Percentiles rank a stretch among this genome's conserved stretches.
phyloP scores from a whole-genome alignment of 2,329 filamentous ascomycete genomes.

The Juglanconis sp. region DNA sequence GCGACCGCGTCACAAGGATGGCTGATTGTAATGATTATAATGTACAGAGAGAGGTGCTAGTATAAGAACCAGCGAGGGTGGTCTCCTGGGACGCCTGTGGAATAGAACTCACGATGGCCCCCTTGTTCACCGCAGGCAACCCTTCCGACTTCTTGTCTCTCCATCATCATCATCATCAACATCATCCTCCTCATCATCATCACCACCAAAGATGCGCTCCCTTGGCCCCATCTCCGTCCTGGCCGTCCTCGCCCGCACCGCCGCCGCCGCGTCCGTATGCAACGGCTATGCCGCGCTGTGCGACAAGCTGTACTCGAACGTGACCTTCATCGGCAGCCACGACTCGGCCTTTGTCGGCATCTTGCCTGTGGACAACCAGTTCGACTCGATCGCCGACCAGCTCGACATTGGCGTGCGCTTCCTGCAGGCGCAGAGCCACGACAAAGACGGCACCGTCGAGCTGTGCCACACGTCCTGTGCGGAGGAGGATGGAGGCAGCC shows the following conservation, averaged over 20 bases:
- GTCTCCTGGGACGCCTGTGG: no score
- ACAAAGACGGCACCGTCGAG: conserved; percentile 47
- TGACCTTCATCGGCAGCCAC: conserved; percentile 62
- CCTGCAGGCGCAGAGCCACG: conserved; percentile 62
- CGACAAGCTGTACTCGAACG: conserved; percentile 53
- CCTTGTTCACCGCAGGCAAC: neutral
- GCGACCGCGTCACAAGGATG: no score
- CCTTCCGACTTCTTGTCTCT: neutral
- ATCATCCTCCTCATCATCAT: neutral
- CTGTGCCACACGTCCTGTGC: conserved; percentile 64
- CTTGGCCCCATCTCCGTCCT: neutral
- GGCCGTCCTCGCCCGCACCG: neutral
- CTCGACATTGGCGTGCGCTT: conserved; percentile 61
- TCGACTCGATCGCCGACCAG: conserved; percentile 54
- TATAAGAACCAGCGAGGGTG: no score
- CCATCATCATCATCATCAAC: neutral
- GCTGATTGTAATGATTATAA: no score
- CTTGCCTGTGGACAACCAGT: conserved; percentile 56
- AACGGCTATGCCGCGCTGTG: conserved; percentile 59
- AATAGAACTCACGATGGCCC: neutral
- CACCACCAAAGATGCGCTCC: neutral
- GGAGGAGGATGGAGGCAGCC: conserved; percentile 55
- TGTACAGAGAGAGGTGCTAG: no score
- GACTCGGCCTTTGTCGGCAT: conserved; percentile 62
- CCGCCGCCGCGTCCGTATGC: conserved; percentile 35